Base-by-base conservation (phyloP, 2,329 filamentous ascomycete species). In the Fusarium protoensiforme region DNA sequence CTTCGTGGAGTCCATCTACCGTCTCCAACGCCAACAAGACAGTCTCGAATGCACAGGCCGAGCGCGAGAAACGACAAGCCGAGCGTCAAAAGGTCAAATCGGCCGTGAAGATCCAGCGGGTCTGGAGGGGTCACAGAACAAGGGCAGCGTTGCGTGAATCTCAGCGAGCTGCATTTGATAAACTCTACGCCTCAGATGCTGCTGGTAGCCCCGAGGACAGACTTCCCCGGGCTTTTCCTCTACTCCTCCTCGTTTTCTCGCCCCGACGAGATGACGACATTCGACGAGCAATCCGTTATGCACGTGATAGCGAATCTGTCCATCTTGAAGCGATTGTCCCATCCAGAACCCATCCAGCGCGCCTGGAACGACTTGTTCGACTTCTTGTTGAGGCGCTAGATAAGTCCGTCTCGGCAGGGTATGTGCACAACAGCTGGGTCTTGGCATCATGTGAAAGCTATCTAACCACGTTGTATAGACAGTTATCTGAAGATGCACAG, bases 11-110 rank as follows among this genome's bases (percentile, higher is more conserved):
- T 18, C 85, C 89, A 6, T 84, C 87, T 14, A 86, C 86, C 9
- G 87, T 88, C 18, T 87, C 90, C 1, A 92, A 91, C 20, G 88
- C 93, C 7, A 93, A 94, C 77, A 92, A 92, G 78, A 92, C 95
- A 2, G 89, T 98, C 31, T 93, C 92, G 51, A 91, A 94, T 77
- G 96, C 96, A 31, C 94, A 98, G 79, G 94, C 95, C 76, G 95
- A 98, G 77, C 92, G 96, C 33, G 87, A 92, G 72, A 89, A 92
- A 76, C 90, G 96, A 75, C 94, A 98, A 77, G 90, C 91, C 59
- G 95, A 98, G 78, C 89, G 95, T 76, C 92, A 94, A 57, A 91
- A 91, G 67, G 83, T 95, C 58, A 92, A 92, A 78, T 94, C 95
- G 6, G 90, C 91, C 16, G 92, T 89, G 75, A 88, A 85, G 58